These are phyloP conservation scores for Solanum appendiculatum DNA, from an alignment of 257 asterid species.

Conservation along the genomic window DNA sequence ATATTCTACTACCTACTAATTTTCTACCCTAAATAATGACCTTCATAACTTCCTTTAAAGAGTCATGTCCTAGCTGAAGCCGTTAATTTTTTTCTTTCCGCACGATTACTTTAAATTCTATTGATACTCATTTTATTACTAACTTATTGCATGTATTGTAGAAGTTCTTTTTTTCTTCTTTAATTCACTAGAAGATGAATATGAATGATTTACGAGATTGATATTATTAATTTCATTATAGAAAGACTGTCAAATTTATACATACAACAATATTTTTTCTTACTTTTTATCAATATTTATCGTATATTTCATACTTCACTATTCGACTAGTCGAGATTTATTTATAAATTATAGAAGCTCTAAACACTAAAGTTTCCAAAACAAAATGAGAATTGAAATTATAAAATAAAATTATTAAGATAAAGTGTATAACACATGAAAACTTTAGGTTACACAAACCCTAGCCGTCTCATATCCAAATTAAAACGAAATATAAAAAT, in stretches of 20 bases:
- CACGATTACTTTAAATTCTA: not conserved
- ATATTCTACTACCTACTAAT: not conserved
- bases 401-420: not conserved
- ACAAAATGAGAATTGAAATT: not conserved
- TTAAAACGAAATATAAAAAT: not conserved
- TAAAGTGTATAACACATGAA: not conserved
- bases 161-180: not conserved
- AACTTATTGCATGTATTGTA: not conserved
- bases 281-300: not conserved
- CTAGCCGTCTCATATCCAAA: conserved; percentile 1
- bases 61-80: not conserved
- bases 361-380: not conserved
- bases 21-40: not conserved
- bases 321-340: not conserved
- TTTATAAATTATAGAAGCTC: not conserved
- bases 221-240: not conserved
- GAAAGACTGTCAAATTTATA: not conserved
- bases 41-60: not conserved
- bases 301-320: not conserved
- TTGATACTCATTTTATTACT: not conserved
- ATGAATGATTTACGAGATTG: not conserved
- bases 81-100: no score
- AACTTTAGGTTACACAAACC: not conserved
- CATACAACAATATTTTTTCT: accelerated
- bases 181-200: not conserved